Base-by-base conservation (phyloP, 129 eudicot species). In the Deinandra increscens region DNA sequence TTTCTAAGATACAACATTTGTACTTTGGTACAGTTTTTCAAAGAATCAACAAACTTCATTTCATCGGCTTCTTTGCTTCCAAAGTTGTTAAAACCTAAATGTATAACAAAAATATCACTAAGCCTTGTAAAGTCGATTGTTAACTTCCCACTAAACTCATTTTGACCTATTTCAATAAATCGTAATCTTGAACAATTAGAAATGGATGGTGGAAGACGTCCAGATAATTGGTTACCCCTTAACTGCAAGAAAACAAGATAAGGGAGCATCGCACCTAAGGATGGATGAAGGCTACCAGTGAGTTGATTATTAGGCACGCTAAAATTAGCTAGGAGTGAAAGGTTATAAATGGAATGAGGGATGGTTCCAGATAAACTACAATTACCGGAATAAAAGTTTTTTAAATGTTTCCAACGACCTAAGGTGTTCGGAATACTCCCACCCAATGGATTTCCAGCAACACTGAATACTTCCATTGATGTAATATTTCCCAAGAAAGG, bases 11-110 rank as follows among this genome's bases (percentile, higher is more conserved):
- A 1, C 17, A 71, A 60, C 0, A 0, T 9, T 7, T n/a, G 0
- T 59, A 58, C n/a, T 33, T 6, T 58, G 29, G 31, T 45, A 48
- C 60, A 71, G 44, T 71, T 59, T 7, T 17, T 3, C 33, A 71
- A n/a, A 5, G 76, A 59, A 45, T 60, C 44, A 9, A 71, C 14
- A 29, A 60, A 71, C 34, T 59, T 71, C 66, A 71, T 29, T n/a
- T 71, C 68, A 60, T 44, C 68, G 15, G 17, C 45, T 42, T 31
- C 68, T 1, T 54, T 38, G 33, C 23, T 41, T 44, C 76, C 68
- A 19, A 22, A 45, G 19, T 7, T 2, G 44, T 71, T 71, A 9
- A 22, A 3, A 15, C 7, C 10, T 17, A 71, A 68, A n/a, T 2
- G 1, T 48, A 68, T 0, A 4, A 0, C 3, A 7, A 0, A 0